A percentile compares a stretch with the other conserved stretches of the same genome.
phyloP scores from a whole-genome alignment of 441 rosid species.

The Adansonia grandidieri region DNA sequence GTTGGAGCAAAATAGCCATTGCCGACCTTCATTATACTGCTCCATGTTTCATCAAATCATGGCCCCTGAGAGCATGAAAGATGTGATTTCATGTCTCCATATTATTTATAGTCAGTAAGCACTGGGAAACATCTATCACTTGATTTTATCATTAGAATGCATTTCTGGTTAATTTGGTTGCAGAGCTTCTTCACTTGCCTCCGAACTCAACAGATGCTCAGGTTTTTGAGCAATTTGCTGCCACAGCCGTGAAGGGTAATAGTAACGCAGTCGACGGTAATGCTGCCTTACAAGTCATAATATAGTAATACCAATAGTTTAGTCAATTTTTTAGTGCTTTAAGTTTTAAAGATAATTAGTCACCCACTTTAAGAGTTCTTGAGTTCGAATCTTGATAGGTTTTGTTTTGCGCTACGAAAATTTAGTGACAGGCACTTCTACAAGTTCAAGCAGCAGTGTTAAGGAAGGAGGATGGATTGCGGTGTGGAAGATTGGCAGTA shows the following conservation, averaged over 20 bases:
- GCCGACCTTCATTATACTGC: not conserved
- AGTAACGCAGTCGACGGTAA: not conserved
- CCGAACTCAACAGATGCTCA: conserved; percentile 40
- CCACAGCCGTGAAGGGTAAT: conserved; percentile 16
- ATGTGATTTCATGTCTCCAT: not conserved
- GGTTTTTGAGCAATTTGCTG: conserved; percentile 43
- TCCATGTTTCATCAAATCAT: no score
- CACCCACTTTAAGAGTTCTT: no score
- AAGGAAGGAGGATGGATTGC: no score
- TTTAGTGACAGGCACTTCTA: no score
- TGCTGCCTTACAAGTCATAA: not conserved
- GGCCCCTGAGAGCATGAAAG: not conserved
- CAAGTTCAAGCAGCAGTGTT: no score
- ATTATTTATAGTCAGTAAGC: not conserved
- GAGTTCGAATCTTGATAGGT: no score
- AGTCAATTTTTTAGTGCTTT: no score
- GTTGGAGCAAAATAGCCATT: not conserved
- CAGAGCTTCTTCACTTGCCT: conserved; percentile 45
- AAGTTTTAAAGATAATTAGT: no score
- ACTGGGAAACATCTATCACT: no score
- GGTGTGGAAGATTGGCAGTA: no score
- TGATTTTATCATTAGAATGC: conserved; percentile 14
- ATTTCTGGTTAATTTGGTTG: conserved; percentile 27
- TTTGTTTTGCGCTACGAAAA: no score
- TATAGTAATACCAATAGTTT: not conserved